phyloP scores from a whole-genome alignment of 2,329 filamentous ascomycete genomes.

The Waltergamsia citrina region DNA sequence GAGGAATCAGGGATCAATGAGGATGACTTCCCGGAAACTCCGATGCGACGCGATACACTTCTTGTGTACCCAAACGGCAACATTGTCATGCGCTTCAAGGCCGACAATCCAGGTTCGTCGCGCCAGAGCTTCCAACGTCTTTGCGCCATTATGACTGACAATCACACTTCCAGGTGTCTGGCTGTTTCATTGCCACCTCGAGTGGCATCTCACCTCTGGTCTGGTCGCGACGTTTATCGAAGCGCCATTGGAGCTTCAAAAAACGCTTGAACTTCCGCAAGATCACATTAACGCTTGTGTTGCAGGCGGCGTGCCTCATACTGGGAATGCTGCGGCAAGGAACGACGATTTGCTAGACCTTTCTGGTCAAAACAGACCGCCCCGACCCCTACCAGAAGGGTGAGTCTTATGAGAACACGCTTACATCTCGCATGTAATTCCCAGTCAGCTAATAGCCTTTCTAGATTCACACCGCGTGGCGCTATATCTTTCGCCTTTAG shows the following conservation, averaged over 20 bases:
- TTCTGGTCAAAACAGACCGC: constrained; percentile 46
- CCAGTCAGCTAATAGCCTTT: constrained; percentile 3
- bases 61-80: constrained; percentile 57
- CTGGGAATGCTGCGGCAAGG: constrained; percentile 70
- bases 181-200: constrained; percentile 74
- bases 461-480: constrained; percentile 56
- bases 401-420: constrained; percentile 18
- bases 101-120: constrained; percentile 59
- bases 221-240: constrained; percentile 57
- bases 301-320: constrained; percentile 35
- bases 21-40: constrained; percentile 39
- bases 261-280: constrained; percentile 47
- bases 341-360: constrained; percentile 54
- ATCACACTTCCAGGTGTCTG: constrained; percentile 37
- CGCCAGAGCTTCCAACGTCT: constrained; percentile 13
- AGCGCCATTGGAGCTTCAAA: constrained; percentile 52
- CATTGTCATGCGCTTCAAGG: constrained; percentile 57
- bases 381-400: constrained; percentile 51
- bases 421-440: background rate
- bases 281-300: constrained; percentile 50
- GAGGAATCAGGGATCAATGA: constrained; percentile 32
- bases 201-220: constrained; percentile 66
- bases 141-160: constrained; percentile 10
- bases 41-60: constrained; percentile 61
- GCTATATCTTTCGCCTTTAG: constrained; percentile 70